phyloP scores from a whole-genome alignment of 2,329 filamentous ascomycete genomes.

The Escovopsis weberi region DNA sequence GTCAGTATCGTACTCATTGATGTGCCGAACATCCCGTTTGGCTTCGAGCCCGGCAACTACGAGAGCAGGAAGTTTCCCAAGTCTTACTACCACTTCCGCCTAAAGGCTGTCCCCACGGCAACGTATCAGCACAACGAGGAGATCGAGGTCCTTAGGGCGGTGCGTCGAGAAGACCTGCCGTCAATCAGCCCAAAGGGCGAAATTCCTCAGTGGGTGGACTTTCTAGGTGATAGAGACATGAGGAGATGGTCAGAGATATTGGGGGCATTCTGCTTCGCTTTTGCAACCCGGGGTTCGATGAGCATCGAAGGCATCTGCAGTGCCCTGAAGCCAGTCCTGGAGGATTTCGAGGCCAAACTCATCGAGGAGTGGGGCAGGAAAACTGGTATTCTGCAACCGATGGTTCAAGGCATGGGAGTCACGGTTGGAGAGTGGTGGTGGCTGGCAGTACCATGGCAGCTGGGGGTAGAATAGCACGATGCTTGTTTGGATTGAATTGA shows the following conservation, averaged over 20 bases:
- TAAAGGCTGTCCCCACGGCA: conserved; percentile 49
- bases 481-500: too few relatives aligned
- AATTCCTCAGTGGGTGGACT: conserved; percentile 59
- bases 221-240: conserved; percentile 45
- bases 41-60: conserved; percentile 58
- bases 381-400: conserved; percentile 34
- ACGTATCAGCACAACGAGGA: conserved; percentile 42
- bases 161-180: conserved; percentile 26
- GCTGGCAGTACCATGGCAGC: conserved; percentile 31
- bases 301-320: conserved; percentile 36
- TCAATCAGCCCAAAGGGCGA: conserved; percentile 27
- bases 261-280: conserved; percentile 44
- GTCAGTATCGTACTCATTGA: conserved; percentile 39
- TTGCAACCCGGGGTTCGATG: conserved; percentile 48
- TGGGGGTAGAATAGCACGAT: too few relatives aligned
- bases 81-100: conserved; percentile 47
- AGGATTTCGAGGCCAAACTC: conserved; percentile 46
- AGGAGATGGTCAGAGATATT: conserved; percentile 51
- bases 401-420: conserved; percentile 25
- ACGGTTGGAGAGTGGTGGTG: conserved; percentile 54
- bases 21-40: conserved; percentile 50
- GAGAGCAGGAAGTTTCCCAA: conserved; percentile 55
- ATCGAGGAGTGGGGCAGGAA: conserved; percentile 43
- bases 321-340: conserved; percentile 42
- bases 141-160: conserved; percentile 25